Evolutionary conservation across 2,329 filamentous ascomycete genomes (phyloP).

Genomic region (Aspergillus sp.): DNA sequence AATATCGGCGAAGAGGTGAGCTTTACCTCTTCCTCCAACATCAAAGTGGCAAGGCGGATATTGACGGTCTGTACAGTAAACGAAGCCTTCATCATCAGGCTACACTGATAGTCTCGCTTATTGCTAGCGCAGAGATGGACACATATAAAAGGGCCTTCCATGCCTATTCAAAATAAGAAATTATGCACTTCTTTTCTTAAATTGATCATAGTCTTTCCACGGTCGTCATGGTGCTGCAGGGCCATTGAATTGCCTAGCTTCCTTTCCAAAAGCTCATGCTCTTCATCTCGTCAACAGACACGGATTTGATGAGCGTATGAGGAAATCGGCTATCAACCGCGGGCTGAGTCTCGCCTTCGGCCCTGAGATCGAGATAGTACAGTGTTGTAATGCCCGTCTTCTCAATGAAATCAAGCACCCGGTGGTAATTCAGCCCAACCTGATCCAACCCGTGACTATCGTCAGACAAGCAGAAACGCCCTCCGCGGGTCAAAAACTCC

Average conservation of each 20-base stretch:
- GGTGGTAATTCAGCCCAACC: constrained; percentile 78
- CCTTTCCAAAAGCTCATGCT: constrained; percentile 32
- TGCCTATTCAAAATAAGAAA: too few species aligned
- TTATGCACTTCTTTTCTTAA: too few species aligned
- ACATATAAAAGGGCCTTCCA: too few species aligned
- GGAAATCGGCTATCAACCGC: constrained; percentile 38
- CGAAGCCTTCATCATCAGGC: too few species aligned
- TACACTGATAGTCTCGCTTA: too few species aligned
- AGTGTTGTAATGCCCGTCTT: constrained; percentile 41
- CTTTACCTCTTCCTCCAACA: not conserved
- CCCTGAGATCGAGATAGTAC: constrained; percentile 36
- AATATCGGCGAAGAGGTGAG: not conserved
- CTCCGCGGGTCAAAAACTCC: constrained; percentile 71
- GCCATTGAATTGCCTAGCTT: not conserved
- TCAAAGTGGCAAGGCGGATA: not conserved
- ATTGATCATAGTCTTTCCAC: too few species aligned
- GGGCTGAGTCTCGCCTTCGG: constrained; percentile 10
- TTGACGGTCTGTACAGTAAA: too few species aligned
- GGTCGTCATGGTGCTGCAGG: not conserved
- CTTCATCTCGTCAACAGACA: constrained; percentile 36
- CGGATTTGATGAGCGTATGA: constrained; percentile 30
- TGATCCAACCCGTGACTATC: constrained; percentile 90
- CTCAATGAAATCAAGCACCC: constrained; percentile 69
- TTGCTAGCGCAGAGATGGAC: too few species aligned
- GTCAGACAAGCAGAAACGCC: constrained; percentile 87